These are phyloP conservation scores for Dactylis glomerata DNA, from an alignment of 176 grass and related monocot species.

Conservation along the genomic window DNA sequence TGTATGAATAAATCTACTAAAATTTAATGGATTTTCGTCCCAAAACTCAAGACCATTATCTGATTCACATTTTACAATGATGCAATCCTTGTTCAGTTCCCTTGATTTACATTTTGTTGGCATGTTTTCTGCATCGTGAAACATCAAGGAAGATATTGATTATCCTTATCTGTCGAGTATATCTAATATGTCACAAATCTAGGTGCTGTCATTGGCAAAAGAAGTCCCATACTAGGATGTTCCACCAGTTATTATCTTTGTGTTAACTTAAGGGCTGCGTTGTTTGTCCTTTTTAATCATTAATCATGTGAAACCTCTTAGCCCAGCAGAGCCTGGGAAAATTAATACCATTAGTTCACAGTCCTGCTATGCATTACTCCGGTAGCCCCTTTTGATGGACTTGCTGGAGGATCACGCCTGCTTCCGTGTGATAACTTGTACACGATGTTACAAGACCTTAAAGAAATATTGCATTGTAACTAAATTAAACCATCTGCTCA, in stretches of 20 bases:
- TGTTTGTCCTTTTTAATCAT: background rate
- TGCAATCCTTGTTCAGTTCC: background rate
- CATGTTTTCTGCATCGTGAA: background rate
- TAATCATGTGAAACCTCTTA: background rate
- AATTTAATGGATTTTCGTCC: background rate
- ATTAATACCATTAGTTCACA: background rate
- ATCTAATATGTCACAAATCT: background rate
- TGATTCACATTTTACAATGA: background rate
- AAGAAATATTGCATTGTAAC: background rate
- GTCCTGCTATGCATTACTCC: background rate
- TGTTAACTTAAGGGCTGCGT: background rate
- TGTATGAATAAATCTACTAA: background rate
- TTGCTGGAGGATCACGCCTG: background rate
- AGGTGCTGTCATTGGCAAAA: background rate
- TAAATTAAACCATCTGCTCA: background rate
- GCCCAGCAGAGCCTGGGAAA: background rate
- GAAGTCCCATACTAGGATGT: background rate
- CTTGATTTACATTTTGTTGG: background rate
- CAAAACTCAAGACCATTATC: background rate
- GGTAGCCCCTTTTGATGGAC: background rate
- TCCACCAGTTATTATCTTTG: background rate
- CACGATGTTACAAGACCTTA: background rate
- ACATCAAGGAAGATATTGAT: background rate
- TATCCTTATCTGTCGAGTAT: background rate
- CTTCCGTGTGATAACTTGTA: background rate